Conservation (phyloP, 345 rosid species). For the Bruguiera sexangula region DNA sequence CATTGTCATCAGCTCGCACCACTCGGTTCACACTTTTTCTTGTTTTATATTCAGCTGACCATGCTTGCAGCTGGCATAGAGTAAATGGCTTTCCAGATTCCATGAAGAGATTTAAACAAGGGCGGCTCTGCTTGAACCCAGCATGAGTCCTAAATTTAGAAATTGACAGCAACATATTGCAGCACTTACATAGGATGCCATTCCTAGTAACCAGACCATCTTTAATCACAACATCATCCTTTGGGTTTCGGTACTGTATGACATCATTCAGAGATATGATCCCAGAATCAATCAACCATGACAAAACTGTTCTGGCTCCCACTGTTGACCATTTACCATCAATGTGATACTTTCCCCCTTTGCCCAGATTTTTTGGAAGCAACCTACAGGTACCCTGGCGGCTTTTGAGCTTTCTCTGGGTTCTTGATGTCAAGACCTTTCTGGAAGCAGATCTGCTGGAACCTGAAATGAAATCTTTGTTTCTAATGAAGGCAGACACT, state of each 20-base stretch:
- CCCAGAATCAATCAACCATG: constrained; percentile 67
- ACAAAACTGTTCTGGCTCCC: constrained; percentile 67
- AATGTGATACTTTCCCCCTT: constrained; percentile 37
- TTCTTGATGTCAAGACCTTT: constrained; percentile 47
- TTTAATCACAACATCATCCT: constrained; percentile 58
- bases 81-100: constrained; percentile 75
- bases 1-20: constrained; percentile 55
- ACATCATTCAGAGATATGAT: constrained; percentile 62
- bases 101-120: constrained; percentile 80
- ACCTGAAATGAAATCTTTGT: constrained; percentile 39
- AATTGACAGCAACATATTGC: constrained; percentile 58
- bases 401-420: constrained; percentile 40
- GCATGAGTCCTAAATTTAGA: constrained; percentile 80
- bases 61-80: constrained; percentile 78
- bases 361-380: constrained; percentile 54
- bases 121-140: constrained; percentile 59
- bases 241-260: constrained; percentile 66
- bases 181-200: constrained; percentile 81
- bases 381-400: constrained; percentile 57
- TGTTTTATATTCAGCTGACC: constrained; percentile 79
- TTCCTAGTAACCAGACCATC: constrained; percentile 63
- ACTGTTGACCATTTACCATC: constrained; percentile 44
- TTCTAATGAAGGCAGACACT: constrained; percentile 54
- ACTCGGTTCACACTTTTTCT: constrained; percentile 48
- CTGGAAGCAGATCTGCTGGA: constrained; percentile 40